Conservation (phyloP, 352 stramenopile species). For the Pythium coloratum region DNA sequence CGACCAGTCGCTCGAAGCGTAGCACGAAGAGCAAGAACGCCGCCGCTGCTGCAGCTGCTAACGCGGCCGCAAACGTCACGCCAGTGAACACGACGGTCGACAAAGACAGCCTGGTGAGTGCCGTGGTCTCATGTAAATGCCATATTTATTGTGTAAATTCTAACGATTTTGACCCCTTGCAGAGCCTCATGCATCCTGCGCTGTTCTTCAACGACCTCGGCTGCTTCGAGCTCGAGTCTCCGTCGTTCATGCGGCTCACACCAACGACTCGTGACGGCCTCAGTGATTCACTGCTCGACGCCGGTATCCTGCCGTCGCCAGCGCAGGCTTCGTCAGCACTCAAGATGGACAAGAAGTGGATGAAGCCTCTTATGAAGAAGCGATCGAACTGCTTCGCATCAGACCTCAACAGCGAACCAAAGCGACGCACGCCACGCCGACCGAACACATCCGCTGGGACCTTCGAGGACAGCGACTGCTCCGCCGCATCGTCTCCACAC, state of each 20-base stretch:
- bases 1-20: conserved; percentile 13
- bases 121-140: no score
- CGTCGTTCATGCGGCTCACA: conserved; percentile 56
- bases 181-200: conserved; percentile 38
- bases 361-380: conserved; percentile 67
- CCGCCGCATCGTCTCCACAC: conserved; percentile 28
- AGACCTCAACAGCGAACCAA: conserved; percentile 51
- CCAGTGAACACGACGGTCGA: conserved; percentile 1
- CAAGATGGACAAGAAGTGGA: conserved; percentile 21
- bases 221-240: conserved; percentile 74
- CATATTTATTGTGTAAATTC: no score
- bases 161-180: neutral
- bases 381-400: conserved; percentile 53
- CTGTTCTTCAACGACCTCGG: conserved; percentile 62
- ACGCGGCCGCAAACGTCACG: neutral
- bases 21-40: conserved; percentile 20
- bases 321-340: neutral
- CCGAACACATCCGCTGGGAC: conserved; percentile 51
- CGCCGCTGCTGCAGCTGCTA: neutral
- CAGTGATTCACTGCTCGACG: neutral
- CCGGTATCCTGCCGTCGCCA: conserved; percentile 6
- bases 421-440: conserved; percentile 63
- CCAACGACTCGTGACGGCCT: conserved; percentile 29
- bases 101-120: conserved; percentile 27
- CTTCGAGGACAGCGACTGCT: conserved; percentile 63